Percentiles rank a stretch among this genome's conserved stretches.
Conservation (phyloP, 2,329 filamentous ascomycete species). For the Pezicula neosporulosa region DNA sequence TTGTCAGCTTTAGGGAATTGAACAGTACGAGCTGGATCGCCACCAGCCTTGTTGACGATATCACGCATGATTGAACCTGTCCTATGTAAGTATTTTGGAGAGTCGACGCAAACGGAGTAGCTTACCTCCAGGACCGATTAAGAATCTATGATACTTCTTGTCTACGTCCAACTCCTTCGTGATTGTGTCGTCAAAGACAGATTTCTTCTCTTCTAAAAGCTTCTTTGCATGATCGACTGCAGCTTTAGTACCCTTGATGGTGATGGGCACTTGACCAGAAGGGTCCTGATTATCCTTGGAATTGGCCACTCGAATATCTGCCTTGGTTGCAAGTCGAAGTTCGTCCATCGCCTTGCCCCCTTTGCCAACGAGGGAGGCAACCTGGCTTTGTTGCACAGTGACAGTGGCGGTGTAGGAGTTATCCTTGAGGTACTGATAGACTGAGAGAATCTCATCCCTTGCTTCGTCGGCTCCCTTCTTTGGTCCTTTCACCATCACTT, state of each 20-base stretch:
- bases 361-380: slow-evolving; percentile 90
- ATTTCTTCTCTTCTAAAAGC: slow-evolving; percentile 79
- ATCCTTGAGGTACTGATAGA: slow-evolving; percentile 87
- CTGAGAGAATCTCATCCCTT: slow-evolving; percentile 83
- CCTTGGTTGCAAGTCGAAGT: slow-evolving; percentile 78
- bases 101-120: slow-evolving; percentile 12
- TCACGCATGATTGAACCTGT: slow-evolving; percentile 81
- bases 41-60: slow-evolving; percentile 84
- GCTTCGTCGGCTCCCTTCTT: slow-evolving; percentile 91
- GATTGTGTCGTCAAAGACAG: slow-evolving; percentile 86
- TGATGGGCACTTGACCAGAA: slow-evolving; percentile 74
- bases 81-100: slow-evolving; percentile 32
- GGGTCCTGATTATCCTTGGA: slow-evolving; percentile 66
- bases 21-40: slow-evolving; percentile 83
- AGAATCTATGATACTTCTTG: slow-evolving; percentile 83
- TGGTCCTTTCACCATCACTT: slow-evolving; percentile 87
- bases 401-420: slow-evolving; percentile 79
- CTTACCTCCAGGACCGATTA: slow-evolving; percentile 88
- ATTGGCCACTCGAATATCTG: slow-evolving; percentile 87
- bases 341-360: slow-evolving; percentile 89
- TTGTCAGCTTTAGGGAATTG: slow-evolving; percentile 91
- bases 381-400: slow-evolving; percentile 83
- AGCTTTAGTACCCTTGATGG: slow-evolving; percentile 86
- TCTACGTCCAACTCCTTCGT: slow-evolving; percentile 85
- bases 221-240: slow-evolving; percentile 92